Base-by-base conservation (phyloP, 2,329 filamentous ascomycete genomes). In the Simplicillium aogashimaense region DNA sequence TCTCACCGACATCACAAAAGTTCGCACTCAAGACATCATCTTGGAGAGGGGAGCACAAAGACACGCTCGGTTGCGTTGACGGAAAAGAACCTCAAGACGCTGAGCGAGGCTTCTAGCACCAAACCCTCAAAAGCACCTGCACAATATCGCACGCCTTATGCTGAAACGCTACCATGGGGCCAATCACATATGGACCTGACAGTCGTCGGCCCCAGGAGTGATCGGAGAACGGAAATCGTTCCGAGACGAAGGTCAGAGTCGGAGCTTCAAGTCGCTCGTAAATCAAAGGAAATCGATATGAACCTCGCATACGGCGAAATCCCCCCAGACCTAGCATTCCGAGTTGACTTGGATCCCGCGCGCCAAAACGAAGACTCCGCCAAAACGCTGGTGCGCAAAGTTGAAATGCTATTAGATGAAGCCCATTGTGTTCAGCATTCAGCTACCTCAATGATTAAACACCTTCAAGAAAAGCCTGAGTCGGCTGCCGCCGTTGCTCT, bases 401-500 rank as follows among this genome's bases (percentile, higher is more conserved):
- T 94, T 35, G 87, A 94, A 57, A 65, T 67, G 36, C 69, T 95
- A 2, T 70, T 97, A 3, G 79, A 90, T 47, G 89, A 97, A 61
- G 87, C 86, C 14, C 80, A 95, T 50, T 95, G 89, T 63, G 57
- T 94, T 20, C 88, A 95, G 47, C 80, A 94, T 58, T 85, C 83
- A 1, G 90, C 86, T 5, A 81, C 78, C 0, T 73, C 83, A 39
- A 95, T 86, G 46, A 95, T 98, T 51, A 68, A 81, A 35, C 83
- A 86, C 36, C 61, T 73, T 17, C 69, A 90, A 81, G 58, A 63
- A 39, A 70, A 70, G 43, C 89, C 92, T 0, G 87, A 98, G 48
- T 86, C 87, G 3, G 87, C 95, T 39, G 92, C 92, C 2, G 90
- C 92, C 8, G 90, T 98, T 1, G 94, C 89, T 0, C 73, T 98